Evolutionary conservation across 2,329 filamentous ascomycete species (phyloP), one percentile per base, ranked within the genome.

Genomic region (Colletotrichum tropicicola): DNA sequence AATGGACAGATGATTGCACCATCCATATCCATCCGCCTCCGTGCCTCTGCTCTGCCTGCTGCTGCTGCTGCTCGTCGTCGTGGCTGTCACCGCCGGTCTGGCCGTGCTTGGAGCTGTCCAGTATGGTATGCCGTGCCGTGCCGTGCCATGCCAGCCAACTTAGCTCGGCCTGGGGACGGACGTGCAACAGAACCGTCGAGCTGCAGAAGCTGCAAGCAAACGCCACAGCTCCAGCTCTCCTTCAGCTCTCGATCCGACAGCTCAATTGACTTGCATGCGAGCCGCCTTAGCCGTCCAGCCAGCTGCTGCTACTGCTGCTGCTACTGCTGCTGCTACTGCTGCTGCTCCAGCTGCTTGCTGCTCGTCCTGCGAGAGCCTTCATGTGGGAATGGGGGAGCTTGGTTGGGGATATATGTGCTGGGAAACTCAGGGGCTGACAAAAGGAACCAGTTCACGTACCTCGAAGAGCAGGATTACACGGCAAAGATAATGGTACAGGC

Each of bases 401-500:
- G 37, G 21, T 19, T 45, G 57, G 13, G 12, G 49, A 43, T 3
- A 25, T 9, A 15, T 27, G 56, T 25, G 44, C n/a, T n/a, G n/a
- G n/a, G 35, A 12, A n/a, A 17, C 10, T 19, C 7, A 12, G 15
- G 41, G n/a, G 19, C 15, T 13, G 57, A 56, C 61, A 39, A 37
- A 56, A 62, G n/a, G 44, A 62, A 62, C 28, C 17, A 21, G 12
- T 43, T 25, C 21, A 65, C 62, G 32, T 52, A 65, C 62, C 62
- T 65, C 58, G 28, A 62, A 30, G 62, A 65, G 62, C 62, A 62
- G 58, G 57, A 65, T 30, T 41, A 62, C 49, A 65, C 62, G 19
- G 37, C n/a, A 28, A 23, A 39, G 8, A 15, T 49, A 41, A 51
- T 45, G 57, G 23, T 62, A 65, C 49, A 65, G 48, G n/a, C 48